Percentiles rank a stretch among this genome's conserved stretches.
phyloP scores from a whole-genome alignment of 495 filamentous ascomycete genomes.

The Pseudomonodictys pantanalensis region DNA sequence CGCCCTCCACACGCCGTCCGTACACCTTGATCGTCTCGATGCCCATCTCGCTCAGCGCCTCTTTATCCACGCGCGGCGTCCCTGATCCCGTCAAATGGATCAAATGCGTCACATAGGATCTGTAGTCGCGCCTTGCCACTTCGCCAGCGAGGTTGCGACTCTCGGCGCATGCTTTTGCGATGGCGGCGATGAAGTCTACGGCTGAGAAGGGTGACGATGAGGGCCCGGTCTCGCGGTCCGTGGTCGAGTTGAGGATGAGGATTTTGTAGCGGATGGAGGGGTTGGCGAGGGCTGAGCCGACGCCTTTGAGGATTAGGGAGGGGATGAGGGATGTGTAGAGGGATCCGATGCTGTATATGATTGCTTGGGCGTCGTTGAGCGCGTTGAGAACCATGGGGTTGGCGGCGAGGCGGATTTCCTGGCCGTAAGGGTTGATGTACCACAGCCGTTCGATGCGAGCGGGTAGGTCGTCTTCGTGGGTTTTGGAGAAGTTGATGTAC shows the following conservation, averaged over 20 bases:
- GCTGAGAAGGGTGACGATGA: constrained; percentile 59
- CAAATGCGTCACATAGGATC: constrained; percentile 75
- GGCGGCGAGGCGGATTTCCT: constrained; percentile 76
- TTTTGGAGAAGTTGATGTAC: constrained; percentile 77
- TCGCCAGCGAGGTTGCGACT: constrained; percentile 41
- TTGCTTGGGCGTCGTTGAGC: constrained; percentile 57
- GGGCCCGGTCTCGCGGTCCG: constrained; percentile 84
- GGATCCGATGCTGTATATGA: constrained; percentile 88
- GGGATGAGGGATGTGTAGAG: constrained; percentile 76
- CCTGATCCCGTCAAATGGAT: constrained; percentile 73
- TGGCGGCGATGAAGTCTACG: constrained; percentile 72
- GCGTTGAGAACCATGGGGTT: constrained; percentile 76
- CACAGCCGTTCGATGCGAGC: constrained; percentile 78
- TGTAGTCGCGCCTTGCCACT: constrained; percentile 36
- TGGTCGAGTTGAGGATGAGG: constrained; percentile 75
- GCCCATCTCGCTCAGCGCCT: constrained; percentile 61
- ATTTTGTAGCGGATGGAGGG: constrained; percentile 63
- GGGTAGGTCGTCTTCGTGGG: constrained; percentile 61
- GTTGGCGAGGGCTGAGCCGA: constrained; percentile 54
- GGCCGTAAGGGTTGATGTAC: constrained; percentile 97
- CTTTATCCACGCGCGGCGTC: constrained; percentile 67
- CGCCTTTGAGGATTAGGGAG: constrained; percentile 62
- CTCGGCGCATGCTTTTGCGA: constrained; percentile 62
- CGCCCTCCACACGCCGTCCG: constrained; percentile 58
- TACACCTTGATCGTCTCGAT: constrained; percentile 75